Conservation (phyloP, 148 eudicot genomes). For the Diospyros lotus region DNA sequence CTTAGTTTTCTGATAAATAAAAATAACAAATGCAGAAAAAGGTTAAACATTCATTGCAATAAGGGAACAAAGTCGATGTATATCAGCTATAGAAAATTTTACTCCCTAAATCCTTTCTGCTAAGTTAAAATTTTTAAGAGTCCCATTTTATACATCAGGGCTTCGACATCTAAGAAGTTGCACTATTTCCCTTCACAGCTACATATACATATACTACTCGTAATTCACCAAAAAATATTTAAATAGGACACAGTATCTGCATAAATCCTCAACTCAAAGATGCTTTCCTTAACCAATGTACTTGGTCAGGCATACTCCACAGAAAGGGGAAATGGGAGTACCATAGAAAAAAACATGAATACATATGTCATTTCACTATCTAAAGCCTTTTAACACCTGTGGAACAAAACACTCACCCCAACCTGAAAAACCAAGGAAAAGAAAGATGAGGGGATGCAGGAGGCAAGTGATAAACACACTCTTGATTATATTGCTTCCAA, state of each 20-base stretch:
- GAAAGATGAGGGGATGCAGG: background rate
- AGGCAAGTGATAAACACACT: background rate
- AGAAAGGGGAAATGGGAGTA: background rate
- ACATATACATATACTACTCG: background rate
- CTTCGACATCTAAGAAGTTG: background rate
- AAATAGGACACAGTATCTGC: background rate
- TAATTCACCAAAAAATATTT: background rate
- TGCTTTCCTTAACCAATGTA: background rate
- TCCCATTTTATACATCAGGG: background rate
- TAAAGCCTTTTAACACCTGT: background rate
- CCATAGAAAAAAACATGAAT: background rate
- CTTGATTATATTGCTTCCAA: background rate
- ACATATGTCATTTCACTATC: background rate
- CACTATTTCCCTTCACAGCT: background rate
- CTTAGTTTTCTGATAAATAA: slow-evolving; percentile 63
- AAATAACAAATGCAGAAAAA: background rate
- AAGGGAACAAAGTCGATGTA: background rate
- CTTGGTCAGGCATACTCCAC: background rate
- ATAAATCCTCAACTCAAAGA: background rate
- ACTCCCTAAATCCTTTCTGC: background rate
- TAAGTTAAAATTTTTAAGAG: no score
- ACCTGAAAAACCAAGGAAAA: background rate
- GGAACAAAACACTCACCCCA: background rate
- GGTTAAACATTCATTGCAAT: background rate
- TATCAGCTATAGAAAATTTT: background rate